Percentiles rank a stretch among this genome's conserved stretches.
phyloP scores from a whole-genome alignment of 345 rosid species.

The Dimocarpus longan region DNA sequence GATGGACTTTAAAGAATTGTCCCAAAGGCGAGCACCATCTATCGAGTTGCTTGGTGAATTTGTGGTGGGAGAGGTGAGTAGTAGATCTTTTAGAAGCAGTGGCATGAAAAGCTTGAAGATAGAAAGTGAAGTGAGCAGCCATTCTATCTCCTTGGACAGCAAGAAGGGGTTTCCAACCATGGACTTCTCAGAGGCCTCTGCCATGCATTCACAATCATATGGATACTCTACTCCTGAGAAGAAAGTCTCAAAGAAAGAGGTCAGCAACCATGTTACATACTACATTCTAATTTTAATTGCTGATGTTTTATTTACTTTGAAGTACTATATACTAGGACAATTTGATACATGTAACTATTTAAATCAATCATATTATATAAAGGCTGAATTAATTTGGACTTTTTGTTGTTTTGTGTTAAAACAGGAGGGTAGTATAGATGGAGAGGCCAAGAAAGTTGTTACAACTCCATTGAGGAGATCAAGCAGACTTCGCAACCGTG shows the following conservation, averaged over 20 bases:
- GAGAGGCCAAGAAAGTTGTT: constrained; percentile 21
- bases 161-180: constrained; percentile 18
- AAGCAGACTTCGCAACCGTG: constrained; percentile 37
- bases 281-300: neutral
- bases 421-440: constrained; percentile 25
- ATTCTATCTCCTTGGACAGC: constrained; percentile 30
- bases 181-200: constrained; percentile 25
- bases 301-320: neutral
- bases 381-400: neutral
- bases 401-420: constrained; percentile 21
- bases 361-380: neutral
- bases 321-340: neutral
- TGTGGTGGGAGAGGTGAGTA: constrained; percentile 38
- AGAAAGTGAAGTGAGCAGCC: constrained; percentile 35
- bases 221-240: constrained; percentile 14
- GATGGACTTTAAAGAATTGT: constrained; percentile 17
- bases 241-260: constrained; percentile 28
- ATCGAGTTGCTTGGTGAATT: constrained; percentile 56
- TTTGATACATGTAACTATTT: neutral
- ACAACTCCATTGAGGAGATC: constrained; percentile 53
- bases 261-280: neutral
- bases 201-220: constrained; percentile 7
- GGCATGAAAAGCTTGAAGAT: constrained; percentile 19
- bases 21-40: constrained; percentile 36
- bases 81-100: constrained; percentile 24